A percentile compares a stretch with the other conserved stretches of the same genome.
These are phyloP conservation scores for Leccinum longicurvipes DNA, from an alignment of 768 basidiomycete species.

Conservation along the genomic window DNA sequence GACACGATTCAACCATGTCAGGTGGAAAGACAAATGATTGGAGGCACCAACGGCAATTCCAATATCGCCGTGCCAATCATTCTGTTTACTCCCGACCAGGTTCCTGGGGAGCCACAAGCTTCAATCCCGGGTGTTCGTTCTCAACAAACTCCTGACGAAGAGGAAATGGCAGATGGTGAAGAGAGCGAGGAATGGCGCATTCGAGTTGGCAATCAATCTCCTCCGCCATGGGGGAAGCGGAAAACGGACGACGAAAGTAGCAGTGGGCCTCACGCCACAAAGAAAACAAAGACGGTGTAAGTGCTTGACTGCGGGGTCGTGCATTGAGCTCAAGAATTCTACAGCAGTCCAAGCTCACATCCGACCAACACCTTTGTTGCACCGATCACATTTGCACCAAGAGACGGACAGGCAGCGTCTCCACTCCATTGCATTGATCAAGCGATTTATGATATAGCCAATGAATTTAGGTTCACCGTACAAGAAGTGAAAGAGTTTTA, in stretches of 20 bases:
- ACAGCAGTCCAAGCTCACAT: conserved; percentile 3
- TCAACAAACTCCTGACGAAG: conserved; percentile 51
- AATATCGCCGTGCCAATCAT: conserved; percentile 22
- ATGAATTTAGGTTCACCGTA: conserved; percentile 64
- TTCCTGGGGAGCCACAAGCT: conserved; percentile 27
- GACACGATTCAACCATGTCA: conserved; percentile 23
- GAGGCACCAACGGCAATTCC: conserved; percentile 7
- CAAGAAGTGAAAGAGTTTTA: conserved; percentile 80
- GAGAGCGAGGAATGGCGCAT: conserved; percentile 66
- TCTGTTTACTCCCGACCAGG: conserved; percentile 23
- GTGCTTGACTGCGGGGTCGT: conserved; percentile 11
- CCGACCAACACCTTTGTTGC: background rate
- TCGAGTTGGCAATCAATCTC: conserved; percentile 56
- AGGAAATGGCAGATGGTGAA: conserved; percentile 61
- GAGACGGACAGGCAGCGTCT: conserved; percentile 4
- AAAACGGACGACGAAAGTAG: conserved; percentile 41
- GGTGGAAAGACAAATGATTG: conserved; percentile 17
- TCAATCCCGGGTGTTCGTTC: conserved; percentile 21
- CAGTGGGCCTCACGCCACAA: conserved; percentile 29
- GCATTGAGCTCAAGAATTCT: conserved; percentile 1
- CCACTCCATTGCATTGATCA: conserved; percentile 64
- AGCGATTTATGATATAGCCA: conserved; percentile 62
- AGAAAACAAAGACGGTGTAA: conserved; percentile 45
- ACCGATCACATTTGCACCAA: conserved; percentile 3
- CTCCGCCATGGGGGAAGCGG: conserved; percentile 69